Conservation (phyloP, 352 stramenopile species). For the Phytophthora agathidicida region DNA sequence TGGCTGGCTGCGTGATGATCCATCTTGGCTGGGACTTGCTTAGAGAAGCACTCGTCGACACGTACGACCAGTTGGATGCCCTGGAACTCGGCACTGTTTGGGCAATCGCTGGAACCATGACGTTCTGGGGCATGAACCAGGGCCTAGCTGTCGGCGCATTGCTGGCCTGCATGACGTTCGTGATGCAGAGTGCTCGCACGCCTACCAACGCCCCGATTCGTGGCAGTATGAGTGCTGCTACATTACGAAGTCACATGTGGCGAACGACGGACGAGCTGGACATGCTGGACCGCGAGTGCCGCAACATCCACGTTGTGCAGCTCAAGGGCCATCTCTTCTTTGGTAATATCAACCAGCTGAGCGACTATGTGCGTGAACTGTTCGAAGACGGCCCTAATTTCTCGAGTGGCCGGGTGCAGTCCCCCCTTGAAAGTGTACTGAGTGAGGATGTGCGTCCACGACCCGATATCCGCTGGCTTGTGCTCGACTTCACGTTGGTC, state of each 20-base stretch:
- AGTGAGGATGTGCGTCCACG: constrained; percentile 25
- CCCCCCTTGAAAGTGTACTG: constrained; percentile 23
- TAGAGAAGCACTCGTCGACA: constrained; percentile 91
- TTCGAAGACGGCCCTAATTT: constrained; percentile 44
- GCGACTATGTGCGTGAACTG: constrained; percentile 83
- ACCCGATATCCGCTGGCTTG: constrained; percentile 58
- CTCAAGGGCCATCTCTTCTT: constrained; percentile 89
- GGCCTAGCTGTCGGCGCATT: constrained; percentile 88
- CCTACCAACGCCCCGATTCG: constrained; percentile 89
- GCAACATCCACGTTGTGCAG: constrained; percentile 84
- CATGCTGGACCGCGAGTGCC: constrained; percentile 68
- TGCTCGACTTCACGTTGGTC: constrained; percentile 94
- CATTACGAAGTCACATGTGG: constrained; percentile 80
- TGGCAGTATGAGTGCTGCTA: constrained; percentile 92
- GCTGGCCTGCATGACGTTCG: constrained; percentile 90
- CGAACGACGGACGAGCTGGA: constrained; percentile 85
- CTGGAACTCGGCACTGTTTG: constrained; percentile 92
- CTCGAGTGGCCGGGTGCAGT: constrained; percentile 4
- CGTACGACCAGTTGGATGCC: constrained; percentile 85
- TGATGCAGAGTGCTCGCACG: constrained; percentile 84
- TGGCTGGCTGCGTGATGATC: constrained; percentile 93
- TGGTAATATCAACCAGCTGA: constrained; percentile 91
- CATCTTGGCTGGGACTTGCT: constrained; percentile 92
- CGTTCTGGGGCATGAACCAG: constrained; percentile 92
- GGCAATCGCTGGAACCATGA: constrained; percentile 92